Evolutionary conservation across 768 basidiomycete species (phyloP), one percentile per base, ranked within the genome.

Genomic region (Chalciporus pseudorubinellus): DNA sequence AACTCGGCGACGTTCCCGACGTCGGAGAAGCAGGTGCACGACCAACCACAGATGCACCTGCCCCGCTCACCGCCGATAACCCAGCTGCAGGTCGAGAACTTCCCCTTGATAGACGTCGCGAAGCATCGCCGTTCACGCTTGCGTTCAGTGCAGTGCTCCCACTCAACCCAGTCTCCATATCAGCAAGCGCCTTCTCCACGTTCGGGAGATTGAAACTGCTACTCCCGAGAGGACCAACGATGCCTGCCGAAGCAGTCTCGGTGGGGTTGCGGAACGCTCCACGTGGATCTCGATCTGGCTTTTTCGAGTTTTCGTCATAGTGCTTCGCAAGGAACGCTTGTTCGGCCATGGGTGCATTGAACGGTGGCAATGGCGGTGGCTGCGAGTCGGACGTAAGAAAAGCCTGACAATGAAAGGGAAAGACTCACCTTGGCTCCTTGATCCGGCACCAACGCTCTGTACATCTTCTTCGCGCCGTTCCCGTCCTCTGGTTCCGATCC

Each of bases 211-310:
- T 88, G 72, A 95, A 87, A 52, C 85, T 89, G 59, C 85, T 88
- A 65, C 85, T 89, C 48, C 89, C 89, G 71, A 99, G 81, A 0
- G 95, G 95, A 1, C 95, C 95, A 11, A 99, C 95, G 42, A 97
- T 83, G 22, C 95, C 92, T 0, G 70, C 66, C 16, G 77, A 75
- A 7, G 79, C 67, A 21, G 77, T 71, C 49, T 89, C 88, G 39
- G 79, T 72, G 1, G 86, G 86, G 51, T 88, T 88, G 50, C 89
- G 80, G 80, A 97, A 97, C 3, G 87, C 83, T 14, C 84, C 84
- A 29, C 92, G 85, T 19, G 93, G 92, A 72, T 98, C 94, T 48
- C 89, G 81, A 59, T 93, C 90, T 0, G 89, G 79, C 60, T 94
- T 95, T 70, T 91, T 92, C 36, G 89, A 80, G 55, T 95, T 89